Conservation (phyloP, 441 rosid species). For the Euphorbia corollata region DNA sequence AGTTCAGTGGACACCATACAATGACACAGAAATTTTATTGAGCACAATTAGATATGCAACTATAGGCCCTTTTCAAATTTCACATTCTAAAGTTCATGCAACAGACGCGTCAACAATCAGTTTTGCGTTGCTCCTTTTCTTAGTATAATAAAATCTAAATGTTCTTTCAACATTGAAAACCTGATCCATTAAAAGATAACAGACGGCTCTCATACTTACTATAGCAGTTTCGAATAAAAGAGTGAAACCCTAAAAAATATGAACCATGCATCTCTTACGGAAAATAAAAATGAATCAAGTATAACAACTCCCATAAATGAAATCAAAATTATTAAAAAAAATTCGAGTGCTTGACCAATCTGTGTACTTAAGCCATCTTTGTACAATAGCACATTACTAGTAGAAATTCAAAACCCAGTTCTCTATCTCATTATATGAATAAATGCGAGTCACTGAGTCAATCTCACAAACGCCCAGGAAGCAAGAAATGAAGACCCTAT, state of each 20-base stretch:
- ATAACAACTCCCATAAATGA: not conserved
- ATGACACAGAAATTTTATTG: not conserved
- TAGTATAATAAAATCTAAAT: not conserved
- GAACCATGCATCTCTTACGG: not conserved
- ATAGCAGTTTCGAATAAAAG: too few relatives aligned
- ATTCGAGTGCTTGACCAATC: not conserved
- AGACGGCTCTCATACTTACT: not conserved
- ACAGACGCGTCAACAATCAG: not conserved
- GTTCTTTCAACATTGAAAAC: not conserved
- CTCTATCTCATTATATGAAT: not conserved
- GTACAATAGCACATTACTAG: too few relatives aligned
- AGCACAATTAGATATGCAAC: not conserved
- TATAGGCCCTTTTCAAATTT: not conserved
- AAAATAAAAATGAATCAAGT: not conserved
- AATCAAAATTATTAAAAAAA: not conserved
- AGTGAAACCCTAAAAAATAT: too few relatives aligned
- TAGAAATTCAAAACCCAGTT: not conserved
- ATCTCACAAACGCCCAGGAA: constrained; percentile 31
- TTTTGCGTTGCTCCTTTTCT: not conserved
- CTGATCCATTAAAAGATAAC: not conserved
- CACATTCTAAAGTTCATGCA: not conserved
- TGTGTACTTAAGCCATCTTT: not conserved
- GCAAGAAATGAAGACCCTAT: constrained; percentile 5
- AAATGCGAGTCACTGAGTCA: constrained; percentile 6
- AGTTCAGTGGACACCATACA: not conserved